Conservation (phyloP, 1,284 basidiomycete genomes). For the Irpex sp. region DNA sequence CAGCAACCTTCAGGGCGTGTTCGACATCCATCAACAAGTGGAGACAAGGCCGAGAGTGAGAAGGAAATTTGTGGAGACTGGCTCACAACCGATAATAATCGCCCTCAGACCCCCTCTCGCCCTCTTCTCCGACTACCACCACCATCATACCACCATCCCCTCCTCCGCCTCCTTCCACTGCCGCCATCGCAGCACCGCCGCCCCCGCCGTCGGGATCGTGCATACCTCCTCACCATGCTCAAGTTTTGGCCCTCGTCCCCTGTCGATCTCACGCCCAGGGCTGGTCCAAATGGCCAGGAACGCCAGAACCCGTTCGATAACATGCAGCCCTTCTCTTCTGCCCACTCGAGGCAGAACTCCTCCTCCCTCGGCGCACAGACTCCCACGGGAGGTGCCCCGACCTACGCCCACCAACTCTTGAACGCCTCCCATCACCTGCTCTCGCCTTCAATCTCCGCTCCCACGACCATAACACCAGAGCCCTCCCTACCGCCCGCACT, state of each 20-base stretch:
- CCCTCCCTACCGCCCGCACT: not conserved
- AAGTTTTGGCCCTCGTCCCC: conserved; percentile 64
- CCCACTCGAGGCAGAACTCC: conserved; percentile 14
- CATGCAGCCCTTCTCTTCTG: conserved; percentile 24
- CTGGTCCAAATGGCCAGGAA: conserved; percentile 47
- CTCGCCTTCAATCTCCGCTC: conserved; percentile 28
- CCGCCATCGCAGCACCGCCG: conserved; percentile 8
- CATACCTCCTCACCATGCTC: conserved; percentile 42
- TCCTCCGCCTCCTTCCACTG: conserved; percentile 2
- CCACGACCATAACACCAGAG: conserved; percentile 19
- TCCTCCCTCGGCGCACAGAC: conserved; percentile 9
- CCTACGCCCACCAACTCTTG: conserved; percentile 39
- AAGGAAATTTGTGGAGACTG: conserved; percentile 2
- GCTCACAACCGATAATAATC: not conserved
- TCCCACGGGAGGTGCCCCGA: conserved; percentile 20
- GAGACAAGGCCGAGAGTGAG: not conserved
- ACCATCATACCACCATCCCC: not conserved
- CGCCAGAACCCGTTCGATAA: conserved; percentile 70
- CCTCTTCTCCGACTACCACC: not conserved
- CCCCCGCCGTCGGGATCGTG: not conserved
- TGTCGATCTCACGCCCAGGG: conserved; percentile 74
- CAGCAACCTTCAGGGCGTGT: not conserved
- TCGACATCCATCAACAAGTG: not conserved
- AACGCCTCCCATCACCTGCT: conserved; percentile 27
- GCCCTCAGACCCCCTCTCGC: not conserved